Base-by-base conservation (phyloP, 331 rosid genomes). In the Malus hybrid region DNA sequence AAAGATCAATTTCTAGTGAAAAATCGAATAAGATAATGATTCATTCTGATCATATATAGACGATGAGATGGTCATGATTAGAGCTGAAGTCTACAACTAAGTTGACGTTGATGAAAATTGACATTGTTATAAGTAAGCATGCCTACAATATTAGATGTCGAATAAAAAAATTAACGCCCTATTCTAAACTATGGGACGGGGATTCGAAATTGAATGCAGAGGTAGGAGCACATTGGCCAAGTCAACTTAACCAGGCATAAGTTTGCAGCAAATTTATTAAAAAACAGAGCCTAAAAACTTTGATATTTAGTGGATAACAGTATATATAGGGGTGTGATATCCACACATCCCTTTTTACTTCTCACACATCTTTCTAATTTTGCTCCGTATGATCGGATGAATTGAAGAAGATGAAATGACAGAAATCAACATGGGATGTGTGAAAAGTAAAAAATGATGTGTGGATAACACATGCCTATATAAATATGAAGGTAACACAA, bases 371-470 rank as follows among this genome's bases (percentile, higher is more conserved):
- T 9, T 39, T 39, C 0, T 39, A 9, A 9, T 39, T 39, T 39
- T 9, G 1, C 1, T 39, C 0, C 12, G 4, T 39, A 1, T 0
- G 12, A 39, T 39, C 0, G 4, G 4, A 39, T 39, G 44, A 39
- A 39, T 39, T 39, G 1, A 39, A 39, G 4, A 39, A 9, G 4
- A 39, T 39, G 44, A 39, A 39, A 39, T 39, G 12, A 39, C 3
- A 39, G 11, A 39, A 39, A 39, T 39, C 12, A 39, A 39, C 44
- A 39, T 0, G 0, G 12, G 0, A 3, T 39, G 44, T 39, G 44
- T 36, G 3, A 36, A 3, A 36, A 36, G 44, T 36, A 36, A 36
- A 36, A 36, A 36, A 0, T 0, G 0, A 0, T 36, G 11, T 36
- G 44, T 39, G 12, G 44, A 39, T 39, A 39, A 39, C 0, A 39